Evolutionary conservation across 805 yeast species (phyloP).

Genomic region (Lipomyces chichibuensis): DNA sequence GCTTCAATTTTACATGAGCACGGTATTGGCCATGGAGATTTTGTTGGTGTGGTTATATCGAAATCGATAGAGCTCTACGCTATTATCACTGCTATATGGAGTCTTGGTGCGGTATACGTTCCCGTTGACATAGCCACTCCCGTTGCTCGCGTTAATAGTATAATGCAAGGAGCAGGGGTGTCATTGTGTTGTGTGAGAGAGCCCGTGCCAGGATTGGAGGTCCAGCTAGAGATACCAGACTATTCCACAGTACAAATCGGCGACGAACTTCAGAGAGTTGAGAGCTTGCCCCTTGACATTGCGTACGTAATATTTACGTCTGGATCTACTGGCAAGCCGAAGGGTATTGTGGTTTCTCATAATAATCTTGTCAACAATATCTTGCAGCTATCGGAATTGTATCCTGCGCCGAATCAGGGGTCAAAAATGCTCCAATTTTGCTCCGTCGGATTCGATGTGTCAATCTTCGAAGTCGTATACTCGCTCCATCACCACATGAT

Average conservation of each 20-base stretch:
- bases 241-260: background rate
- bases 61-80: conserved; percentile 32
- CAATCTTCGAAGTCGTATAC: conserved; percentile 37
- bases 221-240: background rate
- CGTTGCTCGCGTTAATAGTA: conserved; percentile 15
- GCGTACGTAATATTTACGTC: conserved; percentile 38
- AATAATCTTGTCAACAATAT: conserved; percentile 36
- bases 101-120: conserved; percentile 34
- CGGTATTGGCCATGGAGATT: conserved; percentile 10
- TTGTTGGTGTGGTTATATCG: conserved; percentile 17
- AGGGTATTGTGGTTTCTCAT: conserved; percentile 37
- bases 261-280: background rate
- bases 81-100: conserved; percentile 28
- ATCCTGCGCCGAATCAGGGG: conserved; percentile 18
- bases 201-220: background rate
- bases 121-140: conserved; percentile 33
- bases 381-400: conserved; percentile 15
- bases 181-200: background rate
- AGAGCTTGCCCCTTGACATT: background rate
- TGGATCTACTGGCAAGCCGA: conserved; percentile 40
- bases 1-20: conserved; percentile 1
- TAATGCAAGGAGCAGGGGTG: conserved; percentile 10
- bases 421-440: conserved; percentile 36
- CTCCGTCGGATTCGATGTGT: conserved; percentile 38
- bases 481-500: conserved; percentile 24